phyloP scores from a whole-genome alignment of 2,329 filamentous ascomycete genomes.

The Neopestalotiopsis clavispora region DNA sequence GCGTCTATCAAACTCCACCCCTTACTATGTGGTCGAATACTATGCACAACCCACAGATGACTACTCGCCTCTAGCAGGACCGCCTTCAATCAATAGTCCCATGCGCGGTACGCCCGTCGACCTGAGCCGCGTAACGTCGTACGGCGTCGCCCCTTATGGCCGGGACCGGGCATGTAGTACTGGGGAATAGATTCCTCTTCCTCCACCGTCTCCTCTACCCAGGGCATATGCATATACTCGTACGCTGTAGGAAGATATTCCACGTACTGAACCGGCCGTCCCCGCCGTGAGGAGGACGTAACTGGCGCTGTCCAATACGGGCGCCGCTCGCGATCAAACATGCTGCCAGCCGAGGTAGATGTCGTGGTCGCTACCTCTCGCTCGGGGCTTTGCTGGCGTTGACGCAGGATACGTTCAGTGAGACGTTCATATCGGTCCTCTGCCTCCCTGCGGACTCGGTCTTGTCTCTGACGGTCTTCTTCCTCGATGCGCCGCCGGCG shows the following conservation, averaged over 20 bases:
- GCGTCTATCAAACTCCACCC: conserved; percentile 2
- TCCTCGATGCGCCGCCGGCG: neutral
- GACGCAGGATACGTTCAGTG: neutral
- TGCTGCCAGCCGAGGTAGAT: neutral
- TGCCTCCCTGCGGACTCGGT: neutral
- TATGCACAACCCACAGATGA: neutral
- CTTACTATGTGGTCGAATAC: neutral
- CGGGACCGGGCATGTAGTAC: neutral
- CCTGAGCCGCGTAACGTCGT: conserved; percentile 4
- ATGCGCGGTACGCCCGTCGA: neutral
- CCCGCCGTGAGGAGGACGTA: neutral
- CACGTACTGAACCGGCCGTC: neutral
- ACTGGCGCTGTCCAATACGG: neutral
- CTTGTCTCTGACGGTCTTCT: neutral
- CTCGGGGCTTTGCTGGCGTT: conserved; percentile 1
- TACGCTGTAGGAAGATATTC: neutral
- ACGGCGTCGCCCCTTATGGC: conserved; percentile 1
- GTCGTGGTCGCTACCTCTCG: neutral
- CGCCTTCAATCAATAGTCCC: conserved; percentile 9
- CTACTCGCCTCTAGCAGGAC: neutral
- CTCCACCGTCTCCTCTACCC: conserved; percentile 13
- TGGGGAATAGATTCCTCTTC: conserved; percentile 6
- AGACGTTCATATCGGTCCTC: conserved; percentile 1
- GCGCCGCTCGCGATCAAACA: neutral
- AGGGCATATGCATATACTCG: neutral